Base-by-base conservation (phyloP, 2,329 filamentous ascomycete genomes). In the Sclerotinia subarctica region DNA sequence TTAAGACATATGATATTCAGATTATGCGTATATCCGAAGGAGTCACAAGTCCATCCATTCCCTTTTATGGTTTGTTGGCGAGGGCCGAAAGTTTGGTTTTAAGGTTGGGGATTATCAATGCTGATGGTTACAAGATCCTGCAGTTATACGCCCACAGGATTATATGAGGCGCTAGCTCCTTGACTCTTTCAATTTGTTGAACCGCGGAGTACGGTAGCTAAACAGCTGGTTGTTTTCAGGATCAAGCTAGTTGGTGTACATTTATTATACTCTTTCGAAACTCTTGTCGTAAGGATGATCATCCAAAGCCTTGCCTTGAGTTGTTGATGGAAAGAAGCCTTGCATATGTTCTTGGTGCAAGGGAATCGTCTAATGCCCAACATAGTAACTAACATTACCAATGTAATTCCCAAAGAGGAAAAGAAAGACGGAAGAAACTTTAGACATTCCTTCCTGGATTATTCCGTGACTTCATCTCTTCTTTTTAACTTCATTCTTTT, bases 61-160 rank as follows among this genome's bases (percentile, higher is more conserved):
- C 38, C 38, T 24, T n/a, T 11, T 38, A 13, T 38, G 32, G 44
- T 47, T 19, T 47, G 52, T 35, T 35, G 19, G 19, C 35, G 53
- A 10, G 53, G 53, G 13, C 38, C 35, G 52, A 35, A 54, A 54
- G 32, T 29, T 32, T 21, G 17, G 52, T 46, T 46, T 46, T 29
- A 59, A 29, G 56, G 24, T 46, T 59, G 15, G 56, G 21, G n/a
- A 32, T 21, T 32, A 24, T 47, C 42, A 47, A 47, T 46, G 42
- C 42, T 47, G 29, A 59, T 29, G 57, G 56, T 19, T 46, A 59
- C 56, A 59, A 42, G 56, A 59, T 46, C 38, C 56, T 59, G 56
- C 42, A 38, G 35, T 35, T 38, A 38, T 11, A 38, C 35, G 35
- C 35, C n/a, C 46, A 59, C 35, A 46, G 57, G 35, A 24, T 24